Evolutionary conservation across 225 moss, liverwort and hornwort species (phyloP).

Genomic region (Neckera pumila): DNA sequence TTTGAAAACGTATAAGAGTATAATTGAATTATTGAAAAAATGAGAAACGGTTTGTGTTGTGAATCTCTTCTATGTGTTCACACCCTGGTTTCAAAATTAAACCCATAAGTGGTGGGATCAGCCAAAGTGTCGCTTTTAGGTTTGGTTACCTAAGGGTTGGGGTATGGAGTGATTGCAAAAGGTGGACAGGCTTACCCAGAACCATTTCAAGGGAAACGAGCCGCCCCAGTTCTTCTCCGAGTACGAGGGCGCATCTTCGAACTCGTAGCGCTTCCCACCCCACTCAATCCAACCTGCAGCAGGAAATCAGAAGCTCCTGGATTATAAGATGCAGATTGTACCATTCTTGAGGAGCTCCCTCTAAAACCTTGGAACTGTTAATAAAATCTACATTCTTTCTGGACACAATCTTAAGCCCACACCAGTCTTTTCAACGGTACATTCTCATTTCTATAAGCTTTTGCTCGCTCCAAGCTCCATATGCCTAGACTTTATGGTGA

Average conservation of each 20-base stretch:
- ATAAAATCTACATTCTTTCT: background rate
- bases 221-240: conserved; percentile 99
- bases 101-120: background rate
- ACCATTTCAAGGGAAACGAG: conserved; percentile 88
- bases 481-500: background rate
- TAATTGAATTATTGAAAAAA: background rate
- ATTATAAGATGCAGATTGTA: background rate
- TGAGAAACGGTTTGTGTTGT: background rate
- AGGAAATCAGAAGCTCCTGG: background rate
- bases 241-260: conserved; percentile 90
- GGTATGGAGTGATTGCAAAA: background rate
- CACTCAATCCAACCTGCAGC: conserved; percentile 91
- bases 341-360: background rate
- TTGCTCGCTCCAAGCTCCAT: background rate
- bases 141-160: background rate
- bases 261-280: conserved; percentile 79
- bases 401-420: background rate
- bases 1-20: background rate
- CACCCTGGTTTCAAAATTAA: background rate
- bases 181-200: conserved; percentile 52
- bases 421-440: background rate
- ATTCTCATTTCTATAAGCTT: background rate
- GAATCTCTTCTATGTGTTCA: background rate
- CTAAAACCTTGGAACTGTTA: background rate
- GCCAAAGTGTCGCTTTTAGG: background rate